Evolutionary conservation across 768 basidiomycete species (phyloP).

Genomic region (Tulasnella calospora): DNA sequence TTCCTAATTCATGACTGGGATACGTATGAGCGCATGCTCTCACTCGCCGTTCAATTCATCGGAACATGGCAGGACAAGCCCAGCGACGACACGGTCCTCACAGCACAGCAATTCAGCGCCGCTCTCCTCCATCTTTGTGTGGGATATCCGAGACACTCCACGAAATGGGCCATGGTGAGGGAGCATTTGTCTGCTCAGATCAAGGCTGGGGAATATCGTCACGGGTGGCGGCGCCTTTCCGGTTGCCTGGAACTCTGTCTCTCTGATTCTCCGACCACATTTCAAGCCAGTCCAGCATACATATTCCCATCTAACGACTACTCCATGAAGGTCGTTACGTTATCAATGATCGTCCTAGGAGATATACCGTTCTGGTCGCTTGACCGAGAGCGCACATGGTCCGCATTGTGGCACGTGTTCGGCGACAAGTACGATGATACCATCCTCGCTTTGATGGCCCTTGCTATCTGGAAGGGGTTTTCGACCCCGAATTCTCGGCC

Average conservation of each 20-base stretch:
- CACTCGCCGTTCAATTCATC: too few relatives aligned
- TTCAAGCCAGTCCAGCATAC: neutral
- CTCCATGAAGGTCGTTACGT: neutral
- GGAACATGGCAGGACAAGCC: too few relatives aligned
- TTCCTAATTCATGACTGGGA: too few relatives aligned
- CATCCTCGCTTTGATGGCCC: neutral
- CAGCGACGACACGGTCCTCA: too few relatives aligned
- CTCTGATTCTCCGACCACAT: neutral
- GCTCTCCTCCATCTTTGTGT: too few relatives aligned
- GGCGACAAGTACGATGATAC: neutral
- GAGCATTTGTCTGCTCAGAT: neutral
- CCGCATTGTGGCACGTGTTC: neutral
- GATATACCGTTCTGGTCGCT: neutral
- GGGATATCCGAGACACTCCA: too few relatives aligned
- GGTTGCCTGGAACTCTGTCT: neutral
- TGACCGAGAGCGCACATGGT: neutral
- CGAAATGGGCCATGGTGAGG: neutral
- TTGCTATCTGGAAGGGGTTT: neutral
- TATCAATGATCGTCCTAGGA: neutral
- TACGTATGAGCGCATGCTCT: too few relatives aligned
- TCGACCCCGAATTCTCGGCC: neutral
- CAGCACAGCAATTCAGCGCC: too few relatives aligned
- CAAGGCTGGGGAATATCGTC: neutral
- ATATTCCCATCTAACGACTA: neutral
- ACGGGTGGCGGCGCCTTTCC: neutral